phyloP scores from a whole-genome alignment of 768 basidiomycete genomes.

The Suillus subaureus region DNA sequence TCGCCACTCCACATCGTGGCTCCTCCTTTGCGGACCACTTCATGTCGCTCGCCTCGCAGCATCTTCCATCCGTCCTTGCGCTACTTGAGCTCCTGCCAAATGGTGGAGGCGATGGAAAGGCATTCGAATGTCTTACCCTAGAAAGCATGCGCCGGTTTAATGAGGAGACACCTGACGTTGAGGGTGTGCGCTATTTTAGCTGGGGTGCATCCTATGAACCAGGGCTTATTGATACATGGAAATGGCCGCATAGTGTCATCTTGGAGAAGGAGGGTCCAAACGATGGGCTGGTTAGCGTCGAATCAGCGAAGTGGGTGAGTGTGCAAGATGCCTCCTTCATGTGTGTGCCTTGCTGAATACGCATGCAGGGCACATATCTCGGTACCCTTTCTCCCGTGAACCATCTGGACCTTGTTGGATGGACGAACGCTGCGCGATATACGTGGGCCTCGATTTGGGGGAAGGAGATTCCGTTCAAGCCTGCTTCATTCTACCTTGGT shows the following conservation, averaged over 20 bases:
- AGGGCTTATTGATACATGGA: slow-evolving; percentile 89
- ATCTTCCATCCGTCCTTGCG: slow-evolving; percentile 70
- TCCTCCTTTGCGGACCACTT: slow-evolving; percentile 94
- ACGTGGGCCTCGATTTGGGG: slow-evolving; percentile 90
- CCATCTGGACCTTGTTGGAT: slow-evolving; percentile 91
- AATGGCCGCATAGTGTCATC: slow-evolving; percentile 76
- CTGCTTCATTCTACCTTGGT: slow-evolving; percentile 88
- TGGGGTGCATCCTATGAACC: slow-evolving; percentile 95
- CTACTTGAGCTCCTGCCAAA: slow-evolving; percentile 85
- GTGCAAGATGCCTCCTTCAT: neutral
- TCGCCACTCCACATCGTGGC: slow-evolving; percentile 93
- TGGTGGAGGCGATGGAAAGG: slow-evolving; percentile 92
- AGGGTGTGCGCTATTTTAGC: slow-evolving; percentile 85
- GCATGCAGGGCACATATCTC: slow-evolving; percentile 80
- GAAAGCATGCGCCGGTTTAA: slow-evolving; percentile 91
- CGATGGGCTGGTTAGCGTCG: slow-evolving; percentile 89
- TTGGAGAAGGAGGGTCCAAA: slow-evolving; percentile 89
- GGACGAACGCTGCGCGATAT: slow-evolving; percentile 88
- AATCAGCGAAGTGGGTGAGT: slow-evolving; percentile 82
- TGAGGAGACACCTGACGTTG: slow-evolving; percentile 76
- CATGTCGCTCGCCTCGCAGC: slow-evolving; percentile 65
- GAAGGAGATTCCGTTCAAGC: slow-evolving; percentile 87
- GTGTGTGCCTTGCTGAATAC: neutral
- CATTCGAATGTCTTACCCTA: slow-evolving; percentile 86
- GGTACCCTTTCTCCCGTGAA: slow-evolving; percentile 92